Evolutionary conservation across 371 early-diverging fungal genomes (phyloP).

Genomic region (Umbelopsis sp.): DNA sequence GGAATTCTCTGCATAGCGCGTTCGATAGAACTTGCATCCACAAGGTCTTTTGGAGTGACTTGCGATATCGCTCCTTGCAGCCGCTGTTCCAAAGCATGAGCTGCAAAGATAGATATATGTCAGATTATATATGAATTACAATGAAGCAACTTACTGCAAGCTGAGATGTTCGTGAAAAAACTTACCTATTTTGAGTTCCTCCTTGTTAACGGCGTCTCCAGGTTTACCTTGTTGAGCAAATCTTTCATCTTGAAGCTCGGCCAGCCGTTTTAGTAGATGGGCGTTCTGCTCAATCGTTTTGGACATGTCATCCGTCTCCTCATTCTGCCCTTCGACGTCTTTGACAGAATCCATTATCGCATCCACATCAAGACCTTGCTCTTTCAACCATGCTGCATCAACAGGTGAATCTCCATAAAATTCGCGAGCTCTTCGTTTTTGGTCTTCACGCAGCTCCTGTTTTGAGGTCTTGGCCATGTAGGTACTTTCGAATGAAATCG

Average conservation of each 20-base stretch:
- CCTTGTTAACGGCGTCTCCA: background rate
- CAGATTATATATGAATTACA: background rate
- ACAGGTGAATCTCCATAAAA: conserved; percentile 19
- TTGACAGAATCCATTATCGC: conserved; percentile 33
- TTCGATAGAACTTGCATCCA: conserved; percentile 42
- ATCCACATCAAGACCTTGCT: conserved; percentile 44
- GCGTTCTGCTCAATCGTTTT: conserved; percentile 35
- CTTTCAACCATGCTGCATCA: conserved; percentile 42
- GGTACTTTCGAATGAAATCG: conserved; percentile 47
- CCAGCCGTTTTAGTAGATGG: conserved; percentile 33
- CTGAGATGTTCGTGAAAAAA: no score
- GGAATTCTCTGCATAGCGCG: conserved; percentile 52
- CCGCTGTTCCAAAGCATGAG: conserved; percentile 45
- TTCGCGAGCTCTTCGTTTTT: conserved; percentile 28
- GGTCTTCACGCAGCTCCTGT: conserved; percentile 31
- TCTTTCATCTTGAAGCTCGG: conserved; percentile 43
- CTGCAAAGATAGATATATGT: conserved; percentile 25
- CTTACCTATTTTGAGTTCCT: conserved; percentile 11
- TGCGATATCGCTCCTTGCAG: conserved; percentile 40
- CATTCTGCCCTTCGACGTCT: conserved; percentile 21
- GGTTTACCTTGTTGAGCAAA: conserved; percentile 25
- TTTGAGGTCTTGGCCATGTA: conserved; percentile 47
- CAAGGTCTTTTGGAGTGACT: conserved; percentile 48
- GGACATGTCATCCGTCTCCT: conserved; percentile 22
- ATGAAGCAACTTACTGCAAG: background rate